Evolutionary conservation across 495 filamentous ascomycete species (phyloP), one percentile per base, ranked within the genome.

Genomic region (Podospora sp.): DNA sequence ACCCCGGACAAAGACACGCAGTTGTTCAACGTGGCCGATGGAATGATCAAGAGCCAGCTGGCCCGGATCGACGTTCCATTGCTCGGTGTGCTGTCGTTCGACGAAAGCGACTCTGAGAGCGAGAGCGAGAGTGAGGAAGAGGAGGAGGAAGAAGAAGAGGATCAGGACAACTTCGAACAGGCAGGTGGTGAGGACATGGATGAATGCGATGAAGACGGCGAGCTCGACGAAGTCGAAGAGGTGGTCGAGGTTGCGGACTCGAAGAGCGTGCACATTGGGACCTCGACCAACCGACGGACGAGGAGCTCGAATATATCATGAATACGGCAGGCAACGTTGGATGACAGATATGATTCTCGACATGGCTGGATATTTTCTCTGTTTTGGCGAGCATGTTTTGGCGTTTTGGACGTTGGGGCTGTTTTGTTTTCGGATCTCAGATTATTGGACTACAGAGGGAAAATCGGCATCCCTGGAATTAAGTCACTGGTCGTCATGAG

Each of bases 1-100:
- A 56, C 53, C 27, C 66, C 64, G 22, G 77, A 77, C 33, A 77
- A 71, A 62, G 77, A 79, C 60, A 53, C 66, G 2, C 68, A 74
- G 57, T 33, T 79, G 24, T 77, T 73, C 22, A 59, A 62, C 22
- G 65, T 78, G 40, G 74, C 77, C 21, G 76, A 76, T 40, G 72
- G 76, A 46, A 49, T 79, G 18, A 78, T 79, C 71, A 78, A 73
- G 65, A 75, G 71, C 49, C 76, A 79, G 55, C 62, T 77, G 62
- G 70, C 71, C 25, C 51, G 71, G 56, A 70, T 75, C 29, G 74
- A 77, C n/a, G 70, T 79, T 29, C 77, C 76, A 49, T 25, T 79
- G 52, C 58, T 79, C 55, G 74, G 77, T 20, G 66, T 66, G 25
- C 60, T 79, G 51, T 70, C 67, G 16, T 75, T 78, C 60, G 75